phyloP scores from a whole-genome alignment of 495 filamentous ascomycete species.

The Trichodelitschia bisporula region DNA sequence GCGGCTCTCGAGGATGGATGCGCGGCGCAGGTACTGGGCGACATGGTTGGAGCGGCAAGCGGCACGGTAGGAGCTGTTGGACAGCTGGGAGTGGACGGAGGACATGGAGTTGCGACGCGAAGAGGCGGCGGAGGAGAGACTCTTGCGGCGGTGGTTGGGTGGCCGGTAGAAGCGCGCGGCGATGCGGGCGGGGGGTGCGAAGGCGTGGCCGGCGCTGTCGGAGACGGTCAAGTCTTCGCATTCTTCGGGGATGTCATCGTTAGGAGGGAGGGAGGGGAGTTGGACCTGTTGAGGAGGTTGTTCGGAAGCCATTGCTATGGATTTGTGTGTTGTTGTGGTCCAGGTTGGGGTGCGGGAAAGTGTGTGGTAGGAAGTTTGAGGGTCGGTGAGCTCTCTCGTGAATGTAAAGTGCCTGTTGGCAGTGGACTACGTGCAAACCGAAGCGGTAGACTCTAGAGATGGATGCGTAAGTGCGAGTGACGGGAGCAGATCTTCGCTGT shows the following conservation, averaged over 20 bases:
- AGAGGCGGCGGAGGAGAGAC: slow-evolving; percentile 64
- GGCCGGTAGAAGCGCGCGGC: slow-evolving; percentile 67
- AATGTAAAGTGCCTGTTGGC: too few relatives aligned
- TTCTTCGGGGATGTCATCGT: slow-evolving; percentile 2
- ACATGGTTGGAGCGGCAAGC: slow-evolving; percentile 50
- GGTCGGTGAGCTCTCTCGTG: too few relatives aligned
- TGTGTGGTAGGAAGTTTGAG: too few relatives aligned
- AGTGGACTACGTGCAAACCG: too few relatives aligned
- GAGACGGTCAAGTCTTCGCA: neutral
- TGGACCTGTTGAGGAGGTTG: too few relatives aligned
- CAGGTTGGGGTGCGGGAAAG: too few relatives aligned
- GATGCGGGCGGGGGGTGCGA: slow-evolving; percentile 52
- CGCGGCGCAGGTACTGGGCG: slow-evolving; percentile 72
- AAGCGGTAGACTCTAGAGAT: too few relatives aligned
- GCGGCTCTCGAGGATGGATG: slow-evolving; percentile 75
- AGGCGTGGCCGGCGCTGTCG: neutral
- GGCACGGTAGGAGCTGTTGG: slow-evolving; percentile 34
- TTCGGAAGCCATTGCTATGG: too few relatives aligned
- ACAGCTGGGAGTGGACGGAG: slow-evolving; percentile 54
- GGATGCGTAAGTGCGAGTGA: too few relatives aligned
- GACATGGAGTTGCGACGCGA: slow-evolving; percentile 79
- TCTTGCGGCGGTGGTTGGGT: slow-evolving; percentile 41
- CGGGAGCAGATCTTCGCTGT: too few relatives aligned
- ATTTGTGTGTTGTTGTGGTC: too few relatives aligned
- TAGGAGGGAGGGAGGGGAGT: too few relatives aligned